Percentiles rank a stretch among this genome's conserved stretches.
Evolutionary conservation across 306 rosid species (phyloP).

Genomic region (Cucurbita argyrosperma): DNA sequence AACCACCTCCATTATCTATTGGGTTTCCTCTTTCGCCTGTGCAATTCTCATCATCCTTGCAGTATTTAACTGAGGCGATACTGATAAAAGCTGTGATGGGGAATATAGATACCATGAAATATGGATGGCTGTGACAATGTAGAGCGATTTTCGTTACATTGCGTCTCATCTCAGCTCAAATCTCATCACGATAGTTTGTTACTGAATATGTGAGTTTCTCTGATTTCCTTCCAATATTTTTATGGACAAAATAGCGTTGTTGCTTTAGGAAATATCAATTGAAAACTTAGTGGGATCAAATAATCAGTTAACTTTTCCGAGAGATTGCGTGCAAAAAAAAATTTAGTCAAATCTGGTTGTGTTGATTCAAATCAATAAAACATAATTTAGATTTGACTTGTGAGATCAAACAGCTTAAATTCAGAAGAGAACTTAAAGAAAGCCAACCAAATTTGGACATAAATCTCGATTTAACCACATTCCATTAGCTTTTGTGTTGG

Average conservation of each 20-base stretch:
- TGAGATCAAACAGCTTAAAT: no score
- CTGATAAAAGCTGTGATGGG: background rate
- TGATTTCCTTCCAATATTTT: background rate
- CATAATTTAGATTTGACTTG: no score
- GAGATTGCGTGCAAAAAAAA: background rate
- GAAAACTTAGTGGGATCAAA: background rate
- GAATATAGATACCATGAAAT: background rate
- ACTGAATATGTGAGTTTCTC: background rate
- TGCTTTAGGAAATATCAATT: background rate
- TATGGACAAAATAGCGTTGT: background rate
- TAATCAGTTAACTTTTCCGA: background rate
- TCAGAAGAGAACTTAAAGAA: no score
- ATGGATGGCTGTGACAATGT: background rate
- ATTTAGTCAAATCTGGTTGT: background rate
- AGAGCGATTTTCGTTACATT: background rate
- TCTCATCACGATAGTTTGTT: background rate
- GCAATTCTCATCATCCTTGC: background rate
- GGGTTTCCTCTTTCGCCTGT: background rate
- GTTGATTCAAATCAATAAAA: no score
- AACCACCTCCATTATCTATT: background rate
- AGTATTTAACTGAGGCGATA: background rate
- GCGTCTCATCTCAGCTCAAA: background rate
- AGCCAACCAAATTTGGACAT: no score
- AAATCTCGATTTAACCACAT: no score
- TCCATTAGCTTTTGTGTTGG: no score